A percentile compares a stretch with the other conserved stretches of the same genome.
phyloP scores from a whole-genome alignment of 1,284 basidiomycete species.

The Marasmius tenuissimus region DNA sequence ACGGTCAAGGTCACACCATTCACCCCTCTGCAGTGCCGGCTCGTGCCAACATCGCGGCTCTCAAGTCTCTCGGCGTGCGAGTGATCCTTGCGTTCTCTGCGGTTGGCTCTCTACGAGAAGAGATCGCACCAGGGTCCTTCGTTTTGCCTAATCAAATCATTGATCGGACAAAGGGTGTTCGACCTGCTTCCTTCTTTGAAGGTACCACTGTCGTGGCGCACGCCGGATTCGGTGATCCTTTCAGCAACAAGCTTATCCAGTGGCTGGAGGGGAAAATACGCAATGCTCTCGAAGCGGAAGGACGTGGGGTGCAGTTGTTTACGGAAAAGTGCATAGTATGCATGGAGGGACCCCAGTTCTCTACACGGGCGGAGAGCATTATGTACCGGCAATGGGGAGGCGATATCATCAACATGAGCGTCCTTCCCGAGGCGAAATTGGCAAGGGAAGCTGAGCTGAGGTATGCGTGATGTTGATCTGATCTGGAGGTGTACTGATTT shows the following conservation, averaged over 20 bases:
- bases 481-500: neutral
- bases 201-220: slow-evolving; percentile 85
- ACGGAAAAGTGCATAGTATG: slow-evolving; percentile 86
- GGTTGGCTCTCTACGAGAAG: slow-evolving; percentile 94
- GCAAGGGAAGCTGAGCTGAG: slow-evolving; percentile 93
- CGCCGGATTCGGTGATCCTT: slow-evolving; percentile 93
- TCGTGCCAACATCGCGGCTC: slow-evolving; percentile 93
- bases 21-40: slow-evolving; percentile 78
- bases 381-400: slow-evolving; percentile 96
- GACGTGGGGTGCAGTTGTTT: slow-evolving; percentile 64
- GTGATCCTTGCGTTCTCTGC: slow-evolving; percentile 94
- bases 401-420: slow-evolving; percentile 96
- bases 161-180: slow-evolving; percentile 92
- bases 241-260: slow-evolving; percentile 61
- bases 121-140: slow-evolving; percentile 91
- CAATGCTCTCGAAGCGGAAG: slow-evolving; percentile 61
- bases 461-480: slow-evolving; percentile 40
- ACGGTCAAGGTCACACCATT: slow-evolving; percentile 78
- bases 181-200: slow-evolving; percentile 87
- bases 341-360: slow-evolving; percentile 97
- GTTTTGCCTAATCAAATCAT: slow-evolving; percentile 92
- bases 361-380: slow-evolving; percentile 90
- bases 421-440: slow-evolving; percentile 93
- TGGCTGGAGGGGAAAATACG: slow-evolving; percentile 74
- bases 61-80: slow-evolving; percentile 89